Evolutionary conservation across 108 stramenopile species (phyloP).

Genomic region (Nannochloropsis gaditana): DNA sequence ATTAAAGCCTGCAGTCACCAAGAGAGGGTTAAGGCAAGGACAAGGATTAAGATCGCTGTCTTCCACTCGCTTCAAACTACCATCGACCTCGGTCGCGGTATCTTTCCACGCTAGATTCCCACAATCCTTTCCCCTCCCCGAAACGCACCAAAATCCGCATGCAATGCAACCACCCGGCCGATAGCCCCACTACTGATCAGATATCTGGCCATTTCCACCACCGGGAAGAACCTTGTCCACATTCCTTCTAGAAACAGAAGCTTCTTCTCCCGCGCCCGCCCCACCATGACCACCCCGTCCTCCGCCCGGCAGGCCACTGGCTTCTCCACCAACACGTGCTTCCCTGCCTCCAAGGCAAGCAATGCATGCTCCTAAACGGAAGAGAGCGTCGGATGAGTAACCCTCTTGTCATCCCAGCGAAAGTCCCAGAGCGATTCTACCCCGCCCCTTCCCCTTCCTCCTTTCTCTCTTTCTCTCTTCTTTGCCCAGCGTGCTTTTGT

Average conservation of each 20-base stretch:
- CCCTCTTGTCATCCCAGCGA: no score
- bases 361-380: constrained; percentile 39
- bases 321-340: constrained; percentile 59
- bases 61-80: no score
- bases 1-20: constrained; percentile 33
- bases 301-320: constrained; percentile 50
- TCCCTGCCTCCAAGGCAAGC: constrained; percentile 47
- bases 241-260: constrained; percentile 60
- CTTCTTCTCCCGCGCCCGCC: constrained; percentile 40
- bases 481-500: not conserved
- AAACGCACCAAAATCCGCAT: constrained; percentile 42
- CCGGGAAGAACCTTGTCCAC: constrained; percentile 84
- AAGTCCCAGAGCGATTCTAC: no score
- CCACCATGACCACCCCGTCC: constrained; percentile 38
- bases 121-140: not conserved
- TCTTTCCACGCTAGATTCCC: not conserved
- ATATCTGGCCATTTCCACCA: constrained; percentile 65
- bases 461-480: not conserved
- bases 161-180: constrained; percentile 59
- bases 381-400: not conserved
- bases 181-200: constrained; percentile 35
- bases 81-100: no score
- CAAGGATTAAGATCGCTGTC: no score
- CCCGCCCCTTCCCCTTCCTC: not conserved
- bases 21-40: not conserved